phyloP scores from a whole-genome alignment of 139 green algal genomes.

The Asterochloris erici region DNA sequence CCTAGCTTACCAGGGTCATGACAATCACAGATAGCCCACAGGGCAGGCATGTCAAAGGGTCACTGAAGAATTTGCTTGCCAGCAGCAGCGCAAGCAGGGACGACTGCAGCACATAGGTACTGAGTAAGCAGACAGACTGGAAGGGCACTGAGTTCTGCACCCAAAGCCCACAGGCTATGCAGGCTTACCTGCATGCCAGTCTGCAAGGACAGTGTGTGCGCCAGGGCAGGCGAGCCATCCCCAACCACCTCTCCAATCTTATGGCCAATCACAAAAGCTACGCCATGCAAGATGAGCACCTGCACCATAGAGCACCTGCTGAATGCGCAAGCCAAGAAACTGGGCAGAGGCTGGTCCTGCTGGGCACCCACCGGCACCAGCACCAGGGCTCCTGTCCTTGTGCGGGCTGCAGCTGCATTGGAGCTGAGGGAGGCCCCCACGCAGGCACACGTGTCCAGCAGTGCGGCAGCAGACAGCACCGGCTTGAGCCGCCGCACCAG shows the following conservation, averaged over 20 bases:
- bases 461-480: slow-evolving; percentile 1
- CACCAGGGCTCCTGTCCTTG: neutral
- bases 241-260: neutral
- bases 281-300: slow-evolving; percentile 20
- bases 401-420: slow-evolving; percentile 20
- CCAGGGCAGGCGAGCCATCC: neutral
- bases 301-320: neutral
- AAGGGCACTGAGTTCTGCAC: neutral
- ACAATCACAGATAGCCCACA: slow-evolving; percentile 21
- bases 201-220: slow-evolving; percentile 9
- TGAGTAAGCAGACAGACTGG: neutral
- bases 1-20: slow-evolving; percentile 22
- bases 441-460: slow-evolving; percentile 29
- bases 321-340: too few relatives aligned
- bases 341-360: neutral
- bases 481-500: slow-evolving; percentile 15
- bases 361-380: slow-evolving; percentile 13
- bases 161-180: neutral
- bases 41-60: slow-evolving; percentile 20
- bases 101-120: slow-evolving; percentile 14
- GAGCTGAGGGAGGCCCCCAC: slow-evolving; percentile 24
- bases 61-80: slow-evolving; percentile 21
- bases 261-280: slow-evolving; percentile 12
- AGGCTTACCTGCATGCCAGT: slow-evolving; percentile 32
- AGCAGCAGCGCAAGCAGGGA: slow-evolving; percentile 29